These are phyloP conservation scores for Diaporthe australafricana DNA, from an alignment of 2,329 filamentous ascomycete species.

Conservation along the genomic window DNA sequence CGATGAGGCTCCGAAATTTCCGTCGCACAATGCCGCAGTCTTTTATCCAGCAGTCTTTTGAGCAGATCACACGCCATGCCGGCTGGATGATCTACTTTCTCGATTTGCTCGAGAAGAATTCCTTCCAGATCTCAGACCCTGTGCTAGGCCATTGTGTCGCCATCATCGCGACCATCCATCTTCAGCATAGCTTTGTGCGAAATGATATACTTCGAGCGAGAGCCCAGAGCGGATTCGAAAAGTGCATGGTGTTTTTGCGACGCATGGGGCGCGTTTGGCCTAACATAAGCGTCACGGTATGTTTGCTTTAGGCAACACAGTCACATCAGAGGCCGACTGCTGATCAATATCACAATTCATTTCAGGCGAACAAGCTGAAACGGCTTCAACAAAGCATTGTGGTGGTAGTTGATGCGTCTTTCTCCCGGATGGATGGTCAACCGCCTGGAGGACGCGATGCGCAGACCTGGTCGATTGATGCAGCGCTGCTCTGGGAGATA, in stretches of 20 bases:
- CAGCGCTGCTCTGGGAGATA: conserved; percentile 8
- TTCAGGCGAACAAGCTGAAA: neutral
- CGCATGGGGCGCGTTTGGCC: neutral
- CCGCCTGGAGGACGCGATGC: neutral
- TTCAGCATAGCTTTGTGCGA: conserved; percentile 5
- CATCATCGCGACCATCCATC: conserved; percentile 1
- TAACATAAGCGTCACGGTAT: conserved; percentile 9
- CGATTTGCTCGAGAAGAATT: conserved; percentile 52
- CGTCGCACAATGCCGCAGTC: conserved; percentile 64
- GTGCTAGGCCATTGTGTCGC: neutral
- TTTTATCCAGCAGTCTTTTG: conserved; percentile 65
- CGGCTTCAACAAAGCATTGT: neutral
- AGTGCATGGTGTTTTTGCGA: conserved; percentile 1
- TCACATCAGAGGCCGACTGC: accelerated
- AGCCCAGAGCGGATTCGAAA: neutral
- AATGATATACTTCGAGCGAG: neutral
- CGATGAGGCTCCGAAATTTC: conserved; percentile 63
- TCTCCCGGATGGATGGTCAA: neutral
- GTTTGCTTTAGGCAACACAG: neutral
- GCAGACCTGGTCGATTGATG: conserved; percentile 10
- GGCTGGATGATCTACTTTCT: conserved; percentile 66
- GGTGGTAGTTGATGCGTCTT: neutral
- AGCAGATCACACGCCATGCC: conserved; percentile 61
- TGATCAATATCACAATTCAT: neutral
- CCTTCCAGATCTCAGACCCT: neutral